Evolutionary conservation across 164 flowering plant genomes (phyloP), one percentile per base, ranked within the genome.

Genomic region (Pachysandra terminalis): DNA sequence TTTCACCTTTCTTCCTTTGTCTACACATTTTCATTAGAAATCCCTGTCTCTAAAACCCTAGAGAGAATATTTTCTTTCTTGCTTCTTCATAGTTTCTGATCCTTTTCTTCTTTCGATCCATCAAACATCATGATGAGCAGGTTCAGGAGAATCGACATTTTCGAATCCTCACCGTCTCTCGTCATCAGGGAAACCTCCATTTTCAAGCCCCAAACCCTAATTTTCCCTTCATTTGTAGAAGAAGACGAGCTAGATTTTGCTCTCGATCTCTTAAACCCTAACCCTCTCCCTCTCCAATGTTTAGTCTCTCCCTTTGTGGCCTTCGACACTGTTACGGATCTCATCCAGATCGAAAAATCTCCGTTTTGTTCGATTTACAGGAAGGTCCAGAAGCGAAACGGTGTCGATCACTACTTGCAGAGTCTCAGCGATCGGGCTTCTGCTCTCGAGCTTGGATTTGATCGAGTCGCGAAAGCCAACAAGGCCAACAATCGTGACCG

Each of bases 271-370:
- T 32, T 82, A 0, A 64, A 55, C 67, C 75, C 73, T 16, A 24
- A n/a, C 69, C 74, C 75, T 15, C 53, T 79, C 23, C 22, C 64
- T 19, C 63, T 58, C 16, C 66, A 66, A 56, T 70, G 74, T 64
- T 26, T 65, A 53, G 21, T 64, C 56, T 61, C 78, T 27, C 66
- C 75, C 5, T 73, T 73, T 66, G 73, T 73, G n/a, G 60, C 74
- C 57, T 76, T 86, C 68, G 81, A 84, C 58, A 28, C 77, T 54
- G 69, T 84, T 62, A 62, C 85, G 21, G 91, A 86, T 85, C 88
- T 90, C 71, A 70, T 84, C 78, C 84, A 80, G 74, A 63, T 85
- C 81, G 78, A 84, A 54, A 69, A 41, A 56, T 59, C 85, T 56
- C 85, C 90, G 49, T 75, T 74, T 52, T 76, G 66, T 56, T 67